phyloP scores from a whole-genome alignment of 2,329 filamentous ascomycete species.

The Sclerotinia borealis region DNA sequence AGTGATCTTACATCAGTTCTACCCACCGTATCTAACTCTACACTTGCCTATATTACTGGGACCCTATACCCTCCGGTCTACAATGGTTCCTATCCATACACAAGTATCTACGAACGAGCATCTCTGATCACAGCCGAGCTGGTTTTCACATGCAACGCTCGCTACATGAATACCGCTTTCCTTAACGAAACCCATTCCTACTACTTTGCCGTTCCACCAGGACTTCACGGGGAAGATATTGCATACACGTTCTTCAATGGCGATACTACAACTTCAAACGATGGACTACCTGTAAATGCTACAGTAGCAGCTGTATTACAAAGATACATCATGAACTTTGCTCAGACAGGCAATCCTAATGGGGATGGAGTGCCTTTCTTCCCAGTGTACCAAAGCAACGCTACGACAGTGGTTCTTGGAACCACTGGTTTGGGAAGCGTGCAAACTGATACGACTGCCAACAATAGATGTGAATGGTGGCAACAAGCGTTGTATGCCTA shows the following conservation, averaged over 20 bases:
- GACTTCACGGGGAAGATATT: conserved; percentile 47
- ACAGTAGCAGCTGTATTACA: conserved; percentile 34
- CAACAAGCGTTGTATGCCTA: conserved; percentile 25
- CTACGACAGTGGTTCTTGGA: conserved; percentile 15
- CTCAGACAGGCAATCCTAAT: conserved; percentile 31
- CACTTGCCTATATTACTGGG: conserved; percentile 35
- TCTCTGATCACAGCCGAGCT: conserved; percentile 39
- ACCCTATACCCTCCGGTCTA: conserved; percentile 46
- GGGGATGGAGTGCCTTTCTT: conserved; percentile 21
- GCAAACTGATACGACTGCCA: conserved; percentile 26
- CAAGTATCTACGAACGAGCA: conserved; percentile 38
- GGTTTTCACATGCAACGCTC: conserved; percentile 46
- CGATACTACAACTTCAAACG: conserved; percentile 21
- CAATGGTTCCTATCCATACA: conserved; percentile 40
- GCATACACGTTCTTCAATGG: conserved; percentile 47
- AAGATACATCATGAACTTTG: conserved; percentile 35
- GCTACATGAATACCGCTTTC: conserved; percentile 43
- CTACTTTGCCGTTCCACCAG: conserved; percentile 47
- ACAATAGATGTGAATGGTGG: conserved; percentile 33
- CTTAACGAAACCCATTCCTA: conserved; percentile 44
- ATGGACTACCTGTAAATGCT: conserved; percentile 28
- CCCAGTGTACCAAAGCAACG: conserved; percentile 21
- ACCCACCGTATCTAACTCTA: conserved; percentile 18
- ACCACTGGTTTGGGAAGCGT: conserved; percentile 16
- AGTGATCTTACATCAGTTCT: conserved; percentile 15